Base-by-base conservation (phyloP, 768 basidiomycete genomes). In the Dioszegia aurantiaca region DNA sequence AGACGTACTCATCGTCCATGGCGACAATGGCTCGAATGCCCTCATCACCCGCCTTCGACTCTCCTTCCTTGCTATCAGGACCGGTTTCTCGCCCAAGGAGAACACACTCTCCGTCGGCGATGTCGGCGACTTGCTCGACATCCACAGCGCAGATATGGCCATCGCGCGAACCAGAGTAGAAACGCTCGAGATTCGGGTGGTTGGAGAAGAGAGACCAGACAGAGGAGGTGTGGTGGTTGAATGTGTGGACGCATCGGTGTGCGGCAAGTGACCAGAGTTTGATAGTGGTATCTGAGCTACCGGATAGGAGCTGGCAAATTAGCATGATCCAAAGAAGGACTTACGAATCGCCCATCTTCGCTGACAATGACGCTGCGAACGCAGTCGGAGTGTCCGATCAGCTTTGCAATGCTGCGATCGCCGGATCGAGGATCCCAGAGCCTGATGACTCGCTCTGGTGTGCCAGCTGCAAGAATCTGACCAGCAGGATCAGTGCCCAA, bases 381-480 rank as follows among this genome's bases (percentile, higher is more conserved):
- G 67, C 97, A 98, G 76, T 99, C 95, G 0, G 94, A 94, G 74
- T 99, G 94, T 0, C 94, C 94, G 6, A 97, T 90, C 0, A 98
- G 82, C 70, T 95, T 90, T 11, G 86, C 76, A 26, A 77, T 85
- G 73, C 78, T 85, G 42, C 88, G 81, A 69, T 86, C 89, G 9
- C 89, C 89, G 0, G 85, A 82, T 16, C 95, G 82, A 3, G 93
- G 90, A 72, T 99, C 95, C 92, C 92, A 99, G 60, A 95, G 79
- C 21, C 92, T 80, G 24, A 99, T 80, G 1, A 97, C 88, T 23
- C 89, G 82, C 73, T 97, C 94, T 0, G 94, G 94, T 1, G 89
- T 88, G 0, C 94, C 94, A 5, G 89, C 88, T 14, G 87, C 93
- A 31, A 99, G 83, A 4, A 86, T 81, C 21, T 83, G 83, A 0